Evolutionary conservation across 441 rosid genomes (phyloP).

Genomic region (Cnidoscolus chayamansa): DNA sequence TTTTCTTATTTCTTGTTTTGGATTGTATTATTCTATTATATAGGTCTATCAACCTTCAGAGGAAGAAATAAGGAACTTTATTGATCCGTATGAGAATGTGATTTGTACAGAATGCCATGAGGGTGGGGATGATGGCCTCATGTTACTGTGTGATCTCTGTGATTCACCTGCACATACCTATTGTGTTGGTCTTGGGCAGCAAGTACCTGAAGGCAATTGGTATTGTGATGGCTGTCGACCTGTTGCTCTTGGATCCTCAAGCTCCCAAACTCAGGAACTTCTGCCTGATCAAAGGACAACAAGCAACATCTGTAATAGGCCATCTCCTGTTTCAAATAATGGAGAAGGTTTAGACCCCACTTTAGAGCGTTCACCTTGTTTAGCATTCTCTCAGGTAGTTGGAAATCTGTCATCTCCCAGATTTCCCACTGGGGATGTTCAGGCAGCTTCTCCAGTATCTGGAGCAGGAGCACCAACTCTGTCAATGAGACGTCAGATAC

Average conservation of each 20-base stretch:
- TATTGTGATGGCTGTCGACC: conserved; percentile 92
- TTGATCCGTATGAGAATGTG: conserved; percentile 90
- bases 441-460: conserved; percentile 53
- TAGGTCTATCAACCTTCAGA: conserved; percentile 96
- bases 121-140: conserved; percentile 94
- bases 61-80: conserved; percentile 90
- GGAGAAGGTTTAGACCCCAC: conserved; percentile 49
- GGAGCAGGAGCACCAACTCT: conserved; percentile 78
- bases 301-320: conserved; percentile 39
- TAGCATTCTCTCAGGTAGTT: conserved; percentile 40
- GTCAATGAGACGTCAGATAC: conserved; percentile 73
- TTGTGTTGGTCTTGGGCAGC: conserved; percentile 86
- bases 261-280: conserved; percentile 49
- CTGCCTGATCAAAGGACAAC: conserved; percentile 52
- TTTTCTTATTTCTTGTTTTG: conserved; percentile 19
- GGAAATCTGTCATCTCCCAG: conserved; percentile 67
- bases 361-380: conserved; percentile 52
- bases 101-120: conserved; percentile 85
- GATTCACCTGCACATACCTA: conserved; percentile 97
- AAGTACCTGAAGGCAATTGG: conserved; percentile 98
- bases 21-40: conserved; percentile 21
- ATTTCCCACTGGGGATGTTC: conserved; percentile 47
- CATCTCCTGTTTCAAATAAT: conserved; percentile 40
- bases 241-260: conserved; percentile 69
- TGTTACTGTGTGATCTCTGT: conserved; percentile 92